A percentile compares a stretch with the other conserved stretches of the same genome.
Evolutionary conservation across 2,329 filamentous ascomycete species (phyloP).

Genomic region (Sclerotinia trifoliorum): DNA sequence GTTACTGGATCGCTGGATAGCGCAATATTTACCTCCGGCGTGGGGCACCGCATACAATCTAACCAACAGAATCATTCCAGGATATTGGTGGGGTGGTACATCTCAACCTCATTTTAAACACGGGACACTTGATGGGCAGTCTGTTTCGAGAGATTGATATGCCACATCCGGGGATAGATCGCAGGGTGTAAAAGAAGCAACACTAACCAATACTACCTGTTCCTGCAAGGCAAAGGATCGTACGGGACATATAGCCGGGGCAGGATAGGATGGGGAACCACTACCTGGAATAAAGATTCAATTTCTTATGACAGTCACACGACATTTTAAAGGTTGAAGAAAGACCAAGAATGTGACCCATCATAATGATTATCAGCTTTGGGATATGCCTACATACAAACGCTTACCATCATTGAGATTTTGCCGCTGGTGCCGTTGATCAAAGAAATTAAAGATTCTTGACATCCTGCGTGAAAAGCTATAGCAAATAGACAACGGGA

Average conservation of each 20-base stretch:
- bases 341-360: conserved; percentile 6
- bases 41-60: conserved; percentile 10
- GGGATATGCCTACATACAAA: conserved; percentile 18
- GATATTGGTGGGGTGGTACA: conserved; percentile 1
- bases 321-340: neutral
- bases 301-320: neutral
- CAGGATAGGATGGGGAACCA: neutral
- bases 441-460: conserved; percentile 11
- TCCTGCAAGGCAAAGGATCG: neutral
- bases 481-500: conserved; percentile 13
- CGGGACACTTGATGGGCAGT: neutral
- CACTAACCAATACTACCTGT: neutral
- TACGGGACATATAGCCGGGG: neutral
- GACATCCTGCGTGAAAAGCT: neutral
- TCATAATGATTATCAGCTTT: conserved; percentile 7
- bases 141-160: neutral
- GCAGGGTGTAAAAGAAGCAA: neutral
- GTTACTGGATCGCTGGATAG: neutral
- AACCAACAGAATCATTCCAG: neutral
- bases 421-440: neutral
- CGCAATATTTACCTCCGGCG: neutral
- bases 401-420: neutral
- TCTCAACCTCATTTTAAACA: neutral
- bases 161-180: neutral
- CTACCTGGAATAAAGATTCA: neutral